phyloP scores from a whole-genome alignment of 106 monocot genomes.

The Posidonia australis region DNA sequence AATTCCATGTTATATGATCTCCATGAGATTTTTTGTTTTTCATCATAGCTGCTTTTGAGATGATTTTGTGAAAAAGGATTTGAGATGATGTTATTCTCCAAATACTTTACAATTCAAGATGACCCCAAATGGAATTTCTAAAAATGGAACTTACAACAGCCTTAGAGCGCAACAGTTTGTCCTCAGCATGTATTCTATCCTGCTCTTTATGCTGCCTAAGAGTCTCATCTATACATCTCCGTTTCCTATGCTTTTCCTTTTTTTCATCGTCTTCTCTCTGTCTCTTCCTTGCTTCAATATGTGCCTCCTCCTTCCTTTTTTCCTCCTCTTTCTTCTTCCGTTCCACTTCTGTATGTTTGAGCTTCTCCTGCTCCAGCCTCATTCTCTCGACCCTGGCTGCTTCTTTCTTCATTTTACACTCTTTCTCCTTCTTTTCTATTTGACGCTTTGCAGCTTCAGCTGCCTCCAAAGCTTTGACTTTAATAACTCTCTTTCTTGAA shows the following conservation, averaged over 20 bases:
- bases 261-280: constrained; percentile 75
- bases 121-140: no score
- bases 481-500: constrained; percentile 74
- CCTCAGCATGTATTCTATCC: constrained; percentile 24
- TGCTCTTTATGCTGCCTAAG: constrained; percentile 25
- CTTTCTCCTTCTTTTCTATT: constrained; percentile 63
- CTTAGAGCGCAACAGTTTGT: constrained; percentile 18
- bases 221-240: constrained; percentile 35
- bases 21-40: no score
- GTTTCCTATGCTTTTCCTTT: constrained; percentile 54
- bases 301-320: constrained; percentile 54
- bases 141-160: constrained; percentile 22
- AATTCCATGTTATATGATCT: no score
- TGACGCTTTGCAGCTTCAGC: constrained; percentile 79
- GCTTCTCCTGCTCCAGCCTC: constrained; percentile 58
- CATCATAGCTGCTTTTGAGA: no score
- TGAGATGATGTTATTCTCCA: no score
- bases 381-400: constrained; percentile 52
- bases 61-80: no score
- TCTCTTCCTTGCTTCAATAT: constrained; percentile 66
- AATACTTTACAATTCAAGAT: no score
- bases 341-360: constrained; percentile 38
- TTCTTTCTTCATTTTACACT: constrained; percentile 69
- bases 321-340: constrained; percentile 63
- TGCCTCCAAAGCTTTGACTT: constrained; percentile 82